Conservation (phyloP, 1,284 basidiomycete species). For the Leccinum angustisporum region DNA sequence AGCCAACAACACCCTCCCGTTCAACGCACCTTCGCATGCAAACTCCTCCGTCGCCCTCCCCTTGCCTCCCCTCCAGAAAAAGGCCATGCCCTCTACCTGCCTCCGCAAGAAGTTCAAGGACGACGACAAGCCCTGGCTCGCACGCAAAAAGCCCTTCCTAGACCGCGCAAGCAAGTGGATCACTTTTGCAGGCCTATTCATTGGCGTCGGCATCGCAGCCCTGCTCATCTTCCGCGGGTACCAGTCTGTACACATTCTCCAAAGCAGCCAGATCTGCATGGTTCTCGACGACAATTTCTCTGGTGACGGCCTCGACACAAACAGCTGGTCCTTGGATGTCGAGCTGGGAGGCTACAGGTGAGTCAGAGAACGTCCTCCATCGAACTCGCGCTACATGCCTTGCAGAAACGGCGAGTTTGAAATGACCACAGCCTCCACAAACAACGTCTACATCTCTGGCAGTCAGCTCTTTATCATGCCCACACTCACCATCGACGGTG, state of each 20-base stretch:
- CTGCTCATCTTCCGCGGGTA: constrained; percentile 35
- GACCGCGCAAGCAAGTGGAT: constrained; percentile 43
- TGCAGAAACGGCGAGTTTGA: constrained; percentile 75
- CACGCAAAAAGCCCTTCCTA: constrained; percentile 31
- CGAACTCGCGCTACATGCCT: constrained; percentile 7
- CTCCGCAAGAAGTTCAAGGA: constrained; percentile 45
- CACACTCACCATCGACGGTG: constrained; percentile 54
- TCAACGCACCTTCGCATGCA: constrained; percentile 31
- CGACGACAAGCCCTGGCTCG: constrained; percentile 55
- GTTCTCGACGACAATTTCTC: constrained; percentile 73
- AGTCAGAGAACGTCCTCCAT: constrained; percentile 22
- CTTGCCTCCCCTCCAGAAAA: constrained; percentile 39
- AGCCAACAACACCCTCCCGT: constrained; percentile 25
- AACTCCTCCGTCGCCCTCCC: constrained; percentile 37
- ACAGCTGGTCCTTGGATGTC: constrained; percentile 66
- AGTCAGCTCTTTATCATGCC: constrained; percentile 78
- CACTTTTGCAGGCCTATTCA: constrained; percentile 42
- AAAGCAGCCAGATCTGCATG: constrained; percentile 52
- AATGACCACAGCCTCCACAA: constrained; percentile 66
- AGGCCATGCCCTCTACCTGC: constrained; percentile 50
- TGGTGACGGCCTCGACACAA: constrained; percentile 43
- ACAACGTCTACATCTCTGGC: constrained; percentile 71
- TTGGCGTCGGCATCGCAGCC: constrained; percentile 45
- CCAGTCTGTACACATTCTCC: constrained; percentile 37
- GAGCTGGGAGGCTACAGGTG: constrained; percentile 75